A percentile compares a stretch with the other conserved stretches of the same genome.
These are phyloP conservation scores for Quillaja saponaria DNA, from an alignment of 306 rosid species.

Conservation along the genomic window DNA sequence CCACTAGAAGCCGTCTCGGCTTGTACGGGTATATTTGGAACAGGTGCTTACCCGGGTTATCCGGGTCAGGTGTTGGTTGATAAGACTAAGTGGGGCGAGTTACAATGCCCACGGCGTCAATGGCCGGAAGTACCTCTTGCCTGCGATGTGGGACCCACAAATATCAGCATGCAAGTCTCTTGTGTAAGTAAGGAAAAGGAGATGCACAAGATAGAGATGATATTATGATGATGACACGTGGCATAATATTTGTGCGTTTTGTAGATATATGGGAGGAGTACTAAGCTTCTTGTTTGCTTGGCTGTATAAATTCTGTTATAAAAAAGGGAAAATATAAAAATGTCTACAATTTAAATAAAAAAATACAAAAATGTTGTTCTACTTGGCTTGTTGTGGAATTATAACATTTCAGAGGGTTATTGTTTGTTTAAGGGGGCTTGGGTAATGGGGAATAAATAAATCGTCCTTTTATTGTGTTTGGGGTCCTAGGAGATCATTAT, in stretches of 20 bases:
- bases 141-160: conserved; percentile 98
- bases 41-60: conserved; percentile 82
- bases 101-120: conserved; percentile 70
- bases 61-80: conserved; percentile 72
- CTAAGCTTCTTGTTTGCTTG: conserved; percentile 53
- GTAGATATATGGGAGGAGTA: conserved; percentile 35
- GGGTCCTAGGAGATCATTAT: conserved; percentile 34
- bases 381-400: conserved; percentile 26
- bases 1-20: conserved; percentile 90
- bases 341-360: no score
- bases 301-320: conserved; percentile 50
- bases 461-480: neutral
- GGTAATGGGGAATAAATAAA: neutral
- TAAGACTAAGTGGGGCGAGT: conserved; percentile 60
- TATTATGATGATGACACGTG: conserved; percentile 16
- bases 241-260: conserved; percentile 11
- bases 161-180: conserved; percentile 64
- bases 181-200: conserved; percentile 33
- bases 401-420: no score
- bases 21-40: conserved; percentile 70
- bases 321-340: neutral
- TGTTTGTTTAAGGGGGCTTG: neutral
- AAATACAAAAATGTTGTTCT: no score
- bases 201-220: no score
- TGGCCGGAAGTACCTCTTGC: conserved; percentile 68